Evolutionary conservation across 2,329 filamentous ascomycete genomes (phyloP), one percentile per base, ranked within the genome.

Genomic region (Trichoderma breve): DNA sequence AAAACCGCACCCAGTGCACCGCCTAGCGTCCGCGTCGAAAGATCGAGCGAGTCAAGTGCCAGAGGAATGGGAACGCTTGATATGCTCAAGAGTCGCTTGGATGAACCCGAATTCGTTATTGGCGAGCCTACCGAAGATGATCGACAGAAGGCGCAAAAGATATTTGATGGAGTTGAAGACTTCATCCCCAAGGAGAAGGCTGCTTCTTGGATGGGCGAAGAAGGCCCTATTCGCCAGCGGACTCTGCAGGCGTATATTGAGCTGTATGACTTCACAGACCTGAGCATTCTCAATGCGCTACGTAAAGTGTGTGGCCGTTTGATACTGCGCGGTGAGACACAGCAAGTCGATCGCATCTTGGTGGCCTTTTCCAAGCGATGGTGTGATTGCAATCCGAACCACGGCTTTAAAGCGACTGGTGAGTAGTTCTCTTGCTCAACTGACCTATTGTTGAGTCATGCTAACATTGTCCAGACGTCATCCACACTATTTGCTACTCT

Each of bases 401-500:
- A 99, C 81, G 95, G 95, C 15, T 99, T 98, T 86, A 98, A 96
- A 82, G 90, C 92, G 70, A 89, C 86, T 76, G 93, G 93, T 95
- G 86, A 83, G 90, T 81, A 47, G n/a, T 43, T 18, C 6, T 47
- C 15, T 12, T 15, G 9, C 21, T 36, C 18, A 47, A 6, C 26
- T 39, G 12, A 6, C 8, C 3, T 8, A 24, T 12, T 6, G 47
- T 30, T 28, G 24, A 24, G 21, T 18, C n/a, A 14, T 24, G 74
- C 82, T 83, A 76, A 86, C 74, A 26, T 7, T 18, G 7, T 73
- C 39, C 63, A 92, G 95, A 98, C 83, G 92, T 98, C 62, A 95
- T 99, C 21, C 95, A 99, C 80, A 98, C 95, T 28, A 97, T 98
- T 74, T 97, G 94, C 82, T 99, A 98, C 81, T 98, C 96, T 1